phyloP scores from a whole-genome alignment of 2,329 filamentous ascomycete species.

The Coniella vitis region DNA sequence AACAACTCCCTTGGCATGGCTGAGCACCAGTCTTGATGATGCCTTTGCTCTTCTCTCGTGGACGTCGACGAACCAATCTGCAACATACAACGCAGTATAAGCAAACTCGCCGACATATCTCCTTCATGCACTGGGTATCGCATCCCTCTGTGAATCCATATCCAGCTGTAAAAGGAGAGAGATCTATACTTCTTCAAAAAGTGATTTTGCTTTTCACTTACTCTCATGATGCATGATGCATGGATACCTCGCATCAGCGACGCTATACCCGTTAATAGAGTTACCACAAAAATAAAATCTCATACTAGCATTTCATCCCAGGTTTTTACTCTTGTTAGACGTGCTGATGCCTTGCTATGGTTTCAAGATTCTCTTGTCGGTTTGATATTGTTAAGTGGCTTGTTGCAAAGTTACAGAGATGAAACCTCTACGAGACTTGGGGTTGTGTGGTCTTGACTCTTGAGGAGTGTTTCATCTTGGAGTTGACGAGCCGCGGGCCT shows the following conservation, averaged over 20 bases:
- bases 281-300: too few species aligned
- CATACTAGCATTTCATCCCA: not conserved
- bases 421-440: too few species aligned
- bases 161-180: not conserved
- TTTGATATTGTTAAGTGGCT: too few species aligned
- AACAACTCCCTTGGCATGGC: conserved; percentile 49
- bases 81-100: not conserved
- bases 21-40: conserved; percentile 28
- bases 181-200: not conserved
- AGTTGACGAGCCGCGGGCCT: too few species aligned
- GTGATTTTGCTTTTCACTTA: too few species aligned
- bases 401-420: too few species aligned
- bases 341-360: too few species aligned
- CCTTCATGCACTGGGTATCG: not conserved
- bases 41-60: too few species aligned
- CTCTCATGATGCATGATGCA: not conserved
- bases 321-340: too few species aligned
- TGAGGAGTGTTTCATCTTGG: too few species aligned
- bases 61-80: not conserved
- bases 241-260: not conserved
- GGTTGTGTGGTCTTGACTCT: too few species aligned
- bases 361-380: too few species aligned
- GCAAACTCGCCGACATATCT: not conserved
- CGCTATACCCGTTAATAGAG: not conserved
- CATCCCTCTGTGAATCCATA: not conserved